A percentile compares a stretch with the other conserved stretches of the same genome.
Conservation (phyloP, 805 yeast genomes). For the Candida xyloterini region DNA sequence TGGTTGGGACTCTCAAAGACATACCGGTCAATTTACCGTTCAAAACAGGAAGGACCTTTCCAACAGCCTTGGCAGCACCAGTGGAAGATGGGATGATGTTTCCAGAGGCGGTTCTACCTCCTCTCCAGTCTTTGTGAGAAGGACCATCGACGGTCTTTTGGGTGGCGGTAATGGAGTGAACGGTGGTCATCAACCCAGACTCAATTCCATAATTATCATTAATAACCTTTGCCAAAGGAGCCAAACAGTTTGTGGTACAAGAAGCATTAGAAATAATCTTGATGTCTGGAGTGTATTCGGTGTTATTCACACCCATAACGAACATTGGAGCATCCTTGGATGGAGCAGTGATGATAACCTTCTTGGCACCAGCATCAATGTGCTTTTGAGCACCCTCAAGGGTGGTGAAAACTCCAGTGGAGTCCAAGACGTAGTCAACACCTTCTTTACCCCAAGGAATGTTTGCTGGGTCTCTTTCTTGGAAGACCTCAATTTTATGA, state of each 20-base stretch:
- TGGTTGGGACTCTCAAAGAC: conserved; percentile 92
- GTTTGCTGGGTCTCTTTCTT: conserved; percentile 79
- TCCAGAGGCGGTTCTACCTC: conserved; percentile 95
- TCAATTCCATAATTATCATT: conserved; percentile 83
- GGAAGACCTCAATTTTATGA: conserved; percentile 60
- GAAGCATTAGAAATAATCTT: conserved; percentile 87
- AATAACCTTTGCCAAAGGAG: conserved; percentile 89
- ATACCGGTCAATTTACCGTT: conserved; percentile 93
- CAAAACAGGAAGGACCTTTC: conserved; percentile 87
- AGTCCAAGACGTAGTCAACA: conserved; percentile 85
- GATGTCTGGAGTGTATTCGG: conserved; percentile 71
- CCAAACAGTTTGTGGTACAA: conserved; percentile 94
- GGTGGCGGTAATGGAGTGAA: conserved; percentile 94
- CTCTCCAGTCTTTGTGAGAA: conserved; percentile 97
- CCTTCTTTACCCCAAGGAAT: conserved; percentile 86
- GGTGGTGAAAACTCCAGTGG: conserved; percentile 92
- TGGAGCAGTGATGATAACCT: conserved; percentile 93
- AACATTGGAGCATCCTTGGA: conserved; percentile 94
- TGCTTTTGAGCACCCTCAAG: conserved; percentile 79
- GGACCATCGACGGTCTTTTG: conserved; percentile 97
- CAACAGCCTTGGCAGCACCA: conserved; percentile 98
- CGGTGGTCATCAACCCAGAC: conserved; percentile 94
- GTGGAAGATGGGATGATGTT: conserved; percentile 94
- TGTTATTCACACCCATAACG: conserved; percentile 87
- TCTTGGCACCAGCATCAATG: conserved; percentile 89